Conservation (phyloP, 2,329 filamentous ascomycete species). For the Zalaria obscura region DNA sequence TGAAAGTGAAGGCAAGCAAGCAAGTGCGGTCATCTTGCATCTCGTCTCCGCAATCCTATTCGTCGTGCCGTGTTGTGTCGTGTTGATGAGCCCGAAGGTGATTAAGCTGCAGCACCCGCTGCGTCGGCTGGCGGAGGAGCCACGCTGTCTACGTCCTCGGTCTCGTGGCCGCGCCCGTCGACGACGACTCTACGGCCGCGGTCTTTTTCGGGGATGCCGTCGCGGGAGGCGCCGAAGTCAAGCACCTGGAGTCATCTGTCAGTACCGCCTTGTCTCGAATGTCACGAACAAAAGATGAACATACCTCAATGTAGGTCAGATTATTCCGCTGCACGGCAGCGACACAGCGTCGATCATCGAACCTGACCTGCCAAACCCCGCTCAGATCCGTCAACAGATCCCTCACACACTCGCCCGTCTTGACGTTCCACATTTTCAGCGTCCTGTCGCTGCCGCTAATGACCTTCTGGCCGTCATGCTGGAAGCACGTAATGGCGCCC, state of each 20-base stretch:
- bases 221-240: conserved; percentile 87
- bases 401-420: conserved; percentile 79
- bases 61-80: too few species aligned
- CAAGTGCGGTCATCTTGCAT: too few species aligned
- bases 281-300: conserved; percentile 14
- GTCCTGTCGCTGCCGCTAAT: conserved; percentile 93
- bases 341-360: conserved; percentile 88
- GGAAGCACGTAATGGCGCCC: conserved; percentile 95
- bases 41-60: too few species aligned
- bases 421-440: conserved; percentile 97
- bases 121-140: too few species aligned
- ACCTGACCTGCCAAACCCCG: conserved; percentile 98
- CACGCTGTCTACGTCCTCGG: conserved; percentile 15
- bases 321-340: conserved; percentile 88
- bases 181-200: conserved; percentile 62
- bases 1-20: too few species aligned
- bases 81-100: too few species aligned
- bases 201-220: conserved; percentile 64
- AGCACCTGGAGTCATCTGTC: conserved; percentile 54
- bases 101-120: too few species aligned
- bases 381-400: conserved; percentile 86
- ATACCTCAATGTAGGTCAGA: conserved; percentile 89
- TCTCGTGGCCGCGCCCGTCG: conserved; percentile 21
- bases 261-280: conserved; percentile 10
- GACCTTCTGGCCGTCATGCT: conserved; percentile 92